Percentiles rank a stretch among this genome's conserved stretches.
These are phyloP conservation scores for Colletotrichum sp. DNA, from an alignment of 2,329 filamentous ascomycete species.

Conservation along the genomic window DNA sequence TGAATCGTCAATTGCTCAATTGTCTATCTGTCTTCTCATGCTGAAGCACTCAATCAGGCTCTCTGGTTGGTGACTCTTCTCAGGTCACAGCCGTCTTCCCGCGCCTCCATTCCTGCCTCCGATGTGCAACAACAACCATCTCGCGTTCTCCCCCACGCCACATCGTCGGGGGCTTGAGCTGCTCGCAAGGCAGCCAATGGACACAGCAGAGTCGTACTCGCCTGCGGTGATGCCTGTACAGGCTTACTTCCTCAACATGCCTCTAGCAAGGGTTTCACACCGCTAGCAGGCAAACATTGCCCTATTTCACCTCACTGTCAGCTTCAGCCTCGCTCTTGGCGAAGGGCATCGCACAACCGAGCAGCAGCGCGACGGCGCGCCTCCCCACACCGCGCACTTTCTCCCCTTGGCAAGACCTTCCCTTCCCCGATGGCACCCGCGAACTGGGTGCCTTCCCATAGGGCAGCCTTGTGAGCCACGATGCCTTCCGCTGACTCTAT, in stretches of 20 bases:
- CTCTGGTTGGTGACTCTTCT: background rate
- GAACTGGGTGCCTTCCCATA: background rate
- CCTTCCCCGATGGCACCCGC: background rate
- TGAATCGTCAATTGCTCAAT: background rate
- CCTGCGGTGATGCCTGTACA: background rate
- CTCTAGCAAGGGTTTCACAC: background rate
- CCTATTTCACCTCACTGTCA: background rate
- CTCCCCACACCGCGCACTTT: background rate
- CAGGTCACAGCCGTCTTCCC: background rate
- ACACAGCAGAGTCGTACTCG: background rate
- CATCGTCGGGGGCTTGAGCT: background rate
- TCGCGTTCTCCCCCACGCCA: background rate
- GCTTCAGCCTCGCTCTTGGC: conserved; percentile 9
- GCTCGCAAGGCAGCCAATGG: background rate
- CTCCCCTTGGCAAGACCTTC: background rate
- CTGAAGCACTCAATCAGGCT: background rate
- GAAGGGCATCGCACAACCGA: background rate
- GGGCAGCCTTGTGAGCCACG: conserved; percentile 3
- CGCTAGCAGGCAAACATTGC: background rate
- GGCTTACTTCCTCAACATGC: background rate
- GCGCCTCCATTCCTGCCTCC: background rate
- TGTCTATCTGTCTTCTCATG: background rate
- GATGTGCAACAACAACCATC: background rate
- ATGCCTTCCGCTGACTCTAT: background rate
- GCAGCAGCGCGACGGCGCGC: background rate